Base-by-base conservation (phyloP, 2,329 filamentous ascomycete genomes). In the Fusarium agapanthi region DNA sequence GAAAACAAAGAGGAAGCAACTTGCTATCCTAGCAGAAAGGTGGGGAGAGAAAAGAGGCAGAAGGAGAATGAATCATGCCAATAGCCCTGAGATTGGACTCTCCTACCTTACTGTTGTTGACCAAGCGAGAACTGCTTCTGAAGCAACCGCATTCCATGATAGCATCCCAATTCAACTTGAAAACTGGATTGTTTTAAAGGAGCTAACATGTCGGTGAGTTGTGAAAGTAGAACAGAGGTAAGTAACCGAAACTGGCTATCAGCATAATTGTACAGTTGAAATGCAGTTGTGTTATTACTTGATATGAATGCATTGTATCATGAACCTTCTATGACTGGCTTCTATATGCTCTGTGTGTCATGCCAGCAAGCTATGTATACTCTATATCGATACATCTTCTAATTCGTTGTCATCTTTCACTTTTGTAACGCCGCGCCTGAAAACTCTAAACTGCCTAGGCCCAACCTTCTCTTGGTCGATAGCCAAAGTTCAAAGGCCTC, bases 401-500 rank as follows among this genome's bases (percentile, higher is more conserved):
- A 72, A 50, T 65, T 59, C 44, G 45, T 61, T 61, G 37, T 53
- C 55, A 61, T 73, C 50, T 60, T 63, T 72, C 50, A 61, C 61
- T 69, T 68, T 62, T 65, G 61, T 57, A 80, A 61, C 58, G 70
- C 71, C 63, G 73, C 53, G 20, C 69, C 70, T 24, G 76, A 76
- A 74, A 82, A 75, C 65, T 78, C 69, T 24, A 77, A n/a, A 22
- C 65, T 67, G 61, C 73, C 74, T 30, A 82, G 43, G 9, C 84
- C 84, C 20, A 85, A 57, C 38, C 85, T 75, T 62, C 89, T 84
- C 82, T 90, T 89, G 11, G 88, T 70, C 34, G 81, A 82, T 38
- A 92, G 80, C 88, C 88, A 91, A 45, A 89, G 77, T 82, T 92
- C 90, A 80, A 91, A 92, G 12, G 84, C 83, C 74, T 89, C 88